Conservation (phyloP, 129 eudicot species). For the Flaveria brownii region DNA sequence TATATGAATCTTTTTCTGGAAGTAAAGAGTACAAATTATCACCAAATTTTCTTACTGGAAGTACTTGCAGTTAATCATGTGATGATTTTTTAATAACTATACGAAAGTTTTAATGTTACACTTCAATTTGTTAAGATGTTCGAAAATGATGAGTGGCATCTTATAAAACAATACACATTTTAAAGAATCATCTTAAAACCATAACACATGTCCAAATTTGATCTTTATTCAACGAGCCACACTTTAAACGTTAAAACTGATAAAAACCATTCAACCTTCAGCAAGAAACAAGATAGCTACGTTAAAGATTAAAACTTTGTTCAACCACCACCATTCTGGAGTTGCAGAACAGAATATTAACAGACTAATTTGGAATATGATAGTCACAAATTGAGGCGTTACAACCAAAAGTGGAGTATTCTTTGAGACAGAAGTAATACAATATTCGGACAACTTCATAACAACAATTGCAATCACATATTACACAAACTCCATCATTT, state of each 20-base stretch:
- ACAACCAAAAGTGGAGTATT: background rate
- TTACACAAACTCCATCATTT: background rate
- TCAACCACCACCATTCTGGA: background rate
- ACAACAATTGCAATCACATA: conserved; percentile 10
- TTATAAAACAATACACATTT: background rate
- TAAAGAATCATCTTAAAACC: conserved; percentile 6
- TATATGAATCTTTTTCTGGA: conserved; percentile 3
- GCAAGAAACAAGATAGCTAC: background rate
- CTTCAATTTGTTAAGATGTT: conserved; percentile 9
- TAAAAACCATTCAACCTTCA: background rate
- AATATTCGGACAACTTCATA: background rate
- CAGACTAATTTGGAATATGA: background rate
- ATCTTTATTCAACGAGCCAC: background rate
- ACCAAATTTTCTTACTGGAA: background rate
- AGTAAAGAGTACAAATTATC: background rate
- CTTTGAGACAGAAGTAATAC: background rate
- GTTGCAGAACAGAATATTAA: background rate
- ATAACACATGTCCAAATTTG: conserved; percentile 5
- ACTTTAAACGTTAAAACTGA: background rate
- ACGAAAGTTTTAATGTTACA: background rate
- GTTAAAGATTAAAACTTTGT: background rate
- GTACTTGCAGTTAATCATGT: background rate
- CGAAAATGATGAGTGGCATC: background rate
- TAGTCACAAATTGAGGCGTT: background rate
- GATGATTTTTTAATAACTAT: background rate